These are phyloP conservation scores for Apodospora peruviana DNA, from an alignment of 495 filamentous ascomycete species.

Conservation along the genomic window DNA sequence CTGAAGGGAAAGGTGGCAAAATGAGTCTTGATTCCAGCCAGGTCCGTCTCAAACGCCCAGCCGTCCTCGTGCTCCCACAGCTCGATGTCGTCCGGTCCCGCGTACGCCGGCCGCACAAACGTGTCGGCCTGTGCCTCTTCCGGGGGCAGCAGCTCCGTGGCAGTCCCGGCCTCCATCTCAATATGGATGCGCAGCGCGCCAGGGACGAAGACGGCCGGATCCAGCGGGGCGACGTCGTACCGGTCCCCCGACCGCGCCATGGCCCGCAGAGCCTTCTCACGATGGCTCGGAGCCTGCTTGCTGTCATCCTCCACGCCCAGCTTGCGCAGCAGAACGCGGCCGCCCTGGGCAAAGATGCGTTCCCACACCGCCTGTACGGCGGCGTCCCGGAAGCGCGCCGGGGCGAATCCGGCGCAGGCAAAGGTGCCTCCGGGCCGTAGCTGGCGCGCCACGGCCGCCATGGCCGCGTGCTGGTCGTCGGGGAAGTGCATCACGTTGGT, in stretches of 20 bases:
- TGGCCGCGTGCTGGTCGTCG: neutral
- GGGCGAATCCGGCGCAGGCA: neutral
- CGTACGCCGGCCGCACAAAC: too few species aligned
- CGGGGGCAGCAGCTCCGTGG: too few species aligned
- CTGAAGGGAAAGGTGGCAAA: too few species aligned
- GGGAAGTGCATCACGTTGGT: constrained; percentile 3
- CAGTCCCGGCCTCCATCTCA: neutral
- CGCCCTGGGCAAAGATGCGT: neutral
- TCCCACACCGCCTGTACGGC: neutral
- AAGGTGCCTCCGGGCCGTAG: neutral
- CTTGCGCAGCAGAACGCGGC: neutral
- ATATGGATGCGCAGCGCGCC: constrained; percentile 1
- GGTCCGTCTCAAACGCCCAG: too few species aligned
- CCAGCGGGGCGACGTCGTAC: constrained; percentile 1
- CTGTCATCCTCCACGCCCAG: neutral
- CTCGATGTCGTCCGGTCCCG: too few species aligned
- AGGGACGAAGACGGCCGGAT: neutral
- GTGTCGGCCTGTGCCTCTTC: too few species aligned
- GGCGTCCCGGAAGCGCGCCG: neutral
- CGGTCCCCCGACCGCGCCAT: neutral
- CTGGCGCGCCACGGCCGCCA: neutral
- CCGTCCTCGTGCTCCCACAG: too few species aligned
- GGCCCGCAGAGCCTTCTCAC: too few species aligned
- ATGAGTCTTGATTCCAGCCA: too few species aligned
- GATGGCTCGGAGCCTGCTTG: neutral